Evolutionary conservation across 805 yeast genomes (phyloP), one percentile per base, ranked within the genome.

Genomic region (Candida endomychidarum): DNA sequence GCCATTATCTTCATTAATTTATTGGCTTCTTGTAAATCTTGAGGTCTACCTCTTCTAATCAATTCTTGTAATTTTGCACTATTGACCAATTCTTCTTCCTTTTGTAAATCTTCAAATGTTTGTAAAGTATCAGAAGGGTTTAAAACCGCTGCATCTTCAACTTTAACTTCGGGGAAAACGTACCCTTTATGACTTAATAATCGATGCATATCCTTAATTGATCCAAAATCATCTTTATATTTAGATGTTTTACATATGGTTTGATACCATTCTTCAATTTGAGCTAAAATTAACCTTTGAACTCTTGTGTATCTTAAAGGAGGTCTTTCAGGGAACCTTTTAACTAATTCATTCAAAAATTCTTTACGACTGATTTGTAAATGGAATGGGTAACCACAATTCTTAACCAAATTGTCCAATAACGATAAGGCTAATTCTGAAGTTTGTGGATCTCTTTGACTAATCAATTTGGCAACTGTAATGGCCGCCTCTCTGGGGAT

Each of bases 1-100:
- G 98, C 96, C 96, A 93, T 89, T 51, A 93, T 80, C 60, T 91
- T 89, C 99, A 93, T 93, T 61, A 93, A 75, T 52, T 86, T 87
- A 63, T 93, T 93, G 31, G 99, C 99, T 63, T 93, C 99, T 53
- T 83, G 86, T 56, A 93, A 76, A 65, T 93, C 99, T 48, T 83
- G 86, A 5, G 99, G 98, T 60, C 86, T 84, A 29, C 98, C 99
- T 53, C 97, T 77, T 65, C 98, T 81, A 47, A 93, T 86, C 47
- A 93, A 74, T 62, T 93, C 99, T 65, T 93, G 99, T 49, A 93
- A 75, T 65, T 93, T 93, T 12, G 99, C 98, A 47, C 86, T 77
- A 57, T 90, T 96, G 2, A 95, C 97, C 36, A 88, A 72, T 42
- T 86, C 83, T 64, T 93, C 99, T 60, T 93, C 99, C 49, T 81